These are phyloP conservation scores for Claviceps capensis DNA, from an alignment of 2,329 filamentous ascomycete species.

Conservation along the genomic window DNA sequence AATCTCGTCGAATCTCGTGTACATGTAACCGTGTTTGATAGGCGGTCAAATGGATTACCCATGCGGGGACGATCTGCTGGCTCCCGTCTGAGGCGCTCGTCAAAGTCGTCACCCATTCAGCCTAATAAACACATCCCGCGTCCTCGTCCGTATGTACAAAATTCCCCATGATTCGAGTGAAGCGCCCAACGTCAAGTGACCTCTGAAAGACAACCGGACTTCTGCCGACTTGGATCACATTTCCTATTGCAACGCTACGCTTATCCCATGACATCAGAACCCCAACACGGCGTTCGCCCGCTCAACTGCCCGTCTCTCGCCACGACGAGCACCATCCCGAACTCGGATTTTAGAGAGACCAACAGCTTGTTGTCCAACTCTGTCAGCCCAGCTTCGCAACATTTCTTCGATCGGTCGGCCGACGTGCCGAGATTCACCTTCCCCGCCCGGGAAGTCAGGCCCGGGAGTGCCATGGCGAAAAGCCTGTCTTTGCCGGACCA, in stretches of 20 bases:
- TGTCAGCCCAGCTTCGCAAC: conserved; percentile 19
- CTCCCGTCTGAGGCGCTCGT: no score
- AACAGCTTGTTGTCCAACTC: conserved; percentile 27
- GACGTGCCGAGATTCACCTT: conserved; percentile 46
- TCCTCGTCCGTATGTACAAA: no score
- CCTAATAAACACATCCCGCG: no score
- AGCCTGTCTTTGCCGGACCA: conserved; percentile 54
- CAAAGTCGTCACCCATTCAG: no score
- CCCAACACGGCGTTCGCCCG: conserved; percentile 32
- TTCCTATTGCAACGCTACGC: neutral
- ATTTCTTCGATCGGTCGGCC: conserved; percentile 29
- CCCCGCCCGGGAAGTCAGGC: conserved; percentile 59
- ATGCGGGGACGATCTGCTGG: no score
- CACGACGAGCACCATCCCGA: conserved; percentile 14
- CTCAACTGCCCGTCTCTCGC: conserved; percentile 23
- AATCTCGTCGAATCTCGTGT: conserved; percentile 1
- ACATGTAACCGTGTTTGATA: neutral
- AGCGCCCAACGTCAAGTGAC: no score
- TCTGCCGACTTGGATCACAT: no score
- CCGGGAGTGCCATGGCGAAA: conserved; percentile 55
- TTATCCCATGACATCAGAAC: conserved; percentile 14
- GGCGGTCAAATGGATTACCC: neutral
- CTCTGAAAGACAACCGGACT: no score
- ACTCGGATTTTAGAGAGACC: conserved; percentile 28
- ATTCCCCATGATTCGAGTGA: no score